phyloP scores from a whole-genome alignment of 768 basidiomycete genomes.

The Russula olivacea region DNA sequence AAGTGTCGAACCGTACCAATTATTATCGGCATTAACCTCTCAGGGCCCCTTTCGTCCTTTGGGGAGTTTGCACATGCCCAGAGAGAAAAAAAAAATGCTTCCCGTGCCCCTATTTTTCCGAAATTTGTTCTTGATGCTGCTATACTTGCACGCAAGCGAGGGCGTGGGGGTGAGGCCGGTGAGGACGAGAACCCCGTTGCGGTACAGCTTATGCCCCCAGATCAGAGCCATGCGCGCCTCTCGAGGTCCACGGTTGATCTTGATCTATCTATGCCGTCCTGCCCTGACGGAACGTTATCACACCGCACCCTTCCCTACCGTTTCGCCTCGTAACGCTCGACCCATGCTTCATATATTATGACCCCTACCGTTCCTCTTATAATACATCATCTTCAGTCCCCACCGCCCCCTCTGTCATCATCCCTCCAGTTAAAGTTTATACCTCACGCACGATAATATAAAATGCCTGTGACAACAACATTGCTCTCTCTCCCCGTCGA shows the following conservation, averaged over 20 bases:
- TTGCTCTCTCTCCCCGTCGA: slow-evolving; percentile 23
- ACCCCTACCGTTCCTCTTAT: slow-evolving; percentile 1
- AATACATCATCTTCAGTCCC: slow-evolving; percentile 8
- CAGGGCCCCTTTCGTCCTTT: neutral
- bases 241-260: slow-evolving; percentile 12
- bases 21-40: slow-evolving; percentile 8
- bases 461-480: neutral
- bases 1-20: neutral
- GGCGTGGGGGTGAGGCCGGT: neutral
- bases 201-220: slow-evolving; percentile 10
- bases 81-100: neutral
- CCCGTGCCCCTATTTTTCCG: slow-evolving; percentile 3
- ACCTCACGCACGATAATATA: neutral
- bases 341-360: slow-evolving; percentile 13
- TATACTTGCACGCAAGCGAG: neutral
- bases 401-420: neutral
- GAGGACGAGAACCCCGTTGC: slow-evolving; percentile 1
- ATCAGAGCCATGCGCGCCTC: slow-evolving; percentile 5
- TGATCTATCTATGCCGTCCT: slow-evolving; percentile 14
- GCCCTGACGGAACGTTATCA: slow-evolving; percentile 19
- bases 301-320: slow-evolving; percentile 6
- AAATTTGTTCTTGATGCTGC: neutral
- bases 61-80: neutral
- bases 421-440: neutral
- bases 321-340: slow-evolving; percentile 9